Conservation (phyloP, 352 stramenopile genomes). For the Pythium grandisporangium region DNA sequence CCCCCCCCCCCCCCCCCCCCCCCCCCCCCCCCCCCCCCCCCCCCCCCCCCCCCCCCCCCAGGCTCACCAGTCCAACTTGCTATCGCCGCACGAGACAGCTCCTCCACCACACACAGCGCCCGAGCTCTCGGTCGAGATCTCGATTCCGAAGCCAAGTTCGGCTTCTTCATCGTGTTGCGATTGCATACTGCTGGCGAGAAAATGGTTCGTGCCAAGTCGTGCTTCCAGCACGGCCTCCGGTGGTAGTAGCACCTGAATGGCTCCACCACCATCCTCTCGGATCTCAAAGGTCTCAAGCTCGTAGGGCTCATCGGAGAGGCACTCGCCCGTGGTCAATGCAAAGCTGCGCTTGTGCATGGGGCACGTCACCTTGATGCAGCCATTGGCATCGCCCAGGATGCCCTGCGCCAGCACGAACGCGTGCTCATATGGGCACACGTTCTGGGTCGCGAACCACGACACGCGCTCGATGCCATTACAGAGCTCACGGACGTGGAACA, state of each 20-base stretch:
- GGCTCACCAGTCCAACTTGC: too few relatives aligned
- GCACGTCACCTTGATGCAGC: conserved; percentile 83
- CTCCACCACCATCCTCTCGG: conserved; percentile 56
- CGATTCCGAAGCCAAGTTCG: too few relatives aligned
- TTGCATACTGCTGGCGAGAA: too few relatives aligned
- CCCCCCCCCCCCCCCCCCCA: too few relatives aligned
- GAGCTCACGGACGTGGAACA: conserved; percentile 82
- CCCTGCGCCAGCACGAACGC: conserved; percentile 90
- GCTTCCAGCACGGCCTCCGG: conserved; percentile 65
- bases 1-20: too few relatives aligned
- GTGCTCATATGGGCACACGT: conserved; percentile 91
- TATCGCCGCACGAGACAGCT: too few relatives aligned
- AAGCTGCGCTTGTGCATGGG: conserved; percentile 92
- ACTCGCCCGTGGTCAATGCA: conserved; percentile 59
- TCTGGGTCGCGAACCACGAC: conserved; percentile 89
- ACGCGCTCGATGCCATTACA: conserved; percentile 50
- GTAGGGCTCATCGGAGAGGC: conserved; percentile 54
- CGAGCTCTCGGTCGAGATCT: too few relatives aligned
- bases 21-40: too few relatives aligned
- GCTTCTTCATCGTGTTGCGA: too few relatives aligned
- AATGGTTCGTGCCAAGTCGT: conserved; percentile 60
- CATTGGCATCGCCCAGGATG: conserved; percentile 77
- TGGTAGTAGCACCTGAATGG: conserved; percentile 81
- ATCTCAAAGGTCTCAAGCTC: conserved; percentile 83
- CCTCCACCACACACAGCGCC: too few relatives aligned